Base-by-base conservation (phyloP, 208 protist species). In the Acanthamoeba sp. region DNA sequence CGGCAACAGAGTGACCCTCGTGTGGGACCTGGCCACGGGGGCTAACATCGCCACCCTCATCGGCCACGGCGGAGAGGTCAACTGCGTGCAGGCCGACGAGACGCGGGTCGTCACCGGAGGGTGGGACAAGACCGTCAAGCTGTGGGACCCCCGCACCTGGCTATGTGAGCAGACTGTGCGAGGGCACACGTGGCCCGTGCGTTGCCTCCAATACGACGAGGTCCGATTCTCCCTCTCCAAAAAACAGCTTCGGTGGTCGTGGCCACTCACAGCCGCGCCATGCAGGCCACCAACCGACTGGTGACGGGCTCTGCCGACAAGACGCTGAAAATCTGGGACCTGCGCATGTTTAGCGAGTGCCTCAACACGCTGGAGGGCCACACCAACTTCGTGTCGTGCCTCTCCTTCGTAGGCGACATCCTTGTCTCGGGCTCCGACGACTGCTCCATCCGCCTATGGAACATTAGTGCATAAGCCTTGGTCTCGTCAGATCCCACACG, bases 321-420 rank as follows among this genome's bases (percentile, higher is more conserved):
- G 84, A 91, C 84, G 29, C 6, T 91, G 84, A 91, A 91, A 36
- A 22, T 91, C 12, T 91, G 84, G 84, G 84, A 91, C 84, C 32
- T 91, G 29, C 48, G 84, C 48, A 91, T 91, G 84, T 85, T 85
- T 22, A 52, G 84, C 10, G 84, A 91, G 38, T 91, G 84, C 36
- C 52, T 91, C 29, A 91, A 91, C 55, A 91, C 52, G 22, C 57
- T 91, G 36, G 84, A 91, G 36, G 84, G 84, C n/a, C 84, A 91
- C 38, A 91, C 84, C 84, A 91, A 91, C 55, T 91, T 91, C 24
- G 84, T 91, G 55, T 91, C 52, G 32, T 71, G 55, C 55, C 84
- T 91, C 20, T 62, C 84, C 36, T 71, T 69, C 52, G 55, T 24
- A 1, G 84, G 84, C 52, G 22, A 62, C 32, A 4, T 34, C 3